Conservation (phyloP, 2,329 filamentous ascomycete species). For the Pseudocercospora crystallina region DNA sequence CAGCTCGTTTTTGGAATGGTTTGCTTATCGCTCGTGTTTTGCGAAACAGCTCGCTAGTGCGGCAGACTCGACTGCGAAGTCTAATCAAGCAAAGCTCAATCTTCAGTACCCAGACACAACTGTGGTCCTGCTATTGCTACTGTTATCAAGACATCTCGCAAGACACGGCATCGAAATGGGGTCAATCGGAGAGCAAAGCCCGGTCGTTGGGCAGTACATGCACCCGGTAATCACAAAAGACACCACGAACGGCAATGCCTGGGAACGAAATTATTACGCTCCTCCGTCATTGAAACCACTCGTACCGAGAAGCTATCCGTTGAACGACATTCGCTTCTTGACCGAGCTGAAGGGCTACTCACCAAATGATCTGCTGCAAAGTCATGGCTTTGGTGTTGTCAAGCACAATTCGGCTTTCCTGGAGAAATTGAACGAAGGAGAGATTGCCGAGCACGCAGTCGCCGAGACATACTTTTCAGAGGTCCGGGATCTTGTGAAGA, state of each 20-base stretch:
- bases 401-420: conserved; percentile 7
- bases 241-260: conserved; percentile 7
- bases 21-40: too few species aligned
- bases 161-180: neutral
- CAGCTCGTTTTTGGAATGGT: too few species aligned
- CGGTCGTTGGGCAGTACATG: conserved; percentile 1
- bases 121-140: neutral
- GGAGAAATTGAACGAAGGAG: neutral
- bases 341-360: neutral
- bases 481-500: conserved; percentile 1
- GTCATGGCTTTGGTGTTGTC: conserved; percentile 7
- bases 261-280: conserved; percentile 10
- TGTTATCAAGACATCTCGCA: neutral
- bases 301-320: conserved; percentile 4
- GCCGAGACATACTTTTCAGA: conserved; percentile 7
- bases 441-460: neutral
- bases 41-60: too few species aligned
- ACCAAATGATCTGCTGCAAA: conserved; percentile 6
- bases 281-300: conserved; percentile 1
- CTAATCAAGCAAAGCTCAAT: too few species aligned
- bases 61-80: too few species aligned
- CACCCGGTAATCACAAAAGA: conserved; percentile 4
- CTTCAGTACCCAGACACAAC: too few species aligned
- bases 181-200: neutral
- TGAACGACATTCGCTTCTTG: conserved; percentile 3